Conservation (phyloP, 1,139 yeast species). For the Suhomyces guaymorum region DNA sequence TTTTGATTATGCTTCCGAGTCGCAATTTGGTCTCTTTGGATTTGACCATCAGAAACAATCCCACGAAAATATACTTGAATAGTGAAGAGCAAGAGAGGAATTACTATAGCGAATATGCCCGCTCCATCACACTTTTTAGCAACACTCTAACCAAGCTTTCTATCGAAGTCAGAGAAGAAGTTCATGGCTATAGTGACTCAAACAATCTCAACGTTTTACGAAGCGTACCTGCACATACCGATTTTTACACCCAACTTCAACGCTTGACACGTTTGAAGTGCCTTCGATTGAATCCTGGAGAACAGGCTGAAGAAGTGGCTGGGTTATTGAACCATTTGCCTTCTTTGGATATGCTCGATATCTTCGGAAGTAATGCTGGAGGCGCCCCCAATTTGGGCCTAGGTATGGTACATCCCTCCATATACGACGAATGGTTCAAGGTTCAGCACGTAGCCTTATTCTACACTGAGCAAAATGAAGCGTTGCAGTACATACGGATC, state of each 20-base stretch:
- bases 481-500: conserved; percentile 46
- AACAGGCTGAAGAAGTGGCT: conserved; percentile 27
- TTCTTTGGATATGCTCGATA: conserved; percentile 38
- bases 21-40: conserved; percentile 36
- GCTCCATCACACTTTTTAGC: conserved; percentile 27
- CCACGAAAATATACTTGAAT: conserved; percentile 28
- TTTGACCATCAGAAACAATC: conserved; percentile 43
- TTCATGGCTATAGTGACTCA: conserved; percentile 6
- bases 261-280: conserved; percentile 27
- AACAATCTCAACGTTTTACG: conserved; percentile 10
- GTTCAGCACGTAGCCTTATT: conserved; percentile 54
- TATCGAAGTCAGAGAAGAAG: conserved; percentile 42
- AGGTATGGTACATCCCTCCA: conserved; percentile 54
- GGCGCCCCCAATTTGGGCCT: conserved; percentile 58
- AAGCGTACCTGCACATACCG: conserved; percentile 13
- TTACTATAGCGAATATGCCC: conserved; percentile 31
- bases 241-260: conserved; percentile 10
- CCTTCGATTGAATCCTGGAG: conserved; percentile 44
- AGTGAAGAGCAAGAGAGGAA: conserved; percentile 13
- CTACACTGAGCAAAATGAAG: conserved; percentile 28
- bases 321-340: conserved; percentile 28
- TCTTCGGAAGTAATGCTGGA: conserved; percentile 54
- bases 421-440: conserved; percentile 58
- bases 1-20: conserved; percentile 27
- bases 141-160: conserved; percentile 36